Percentiles rank a stretch among this genome's conserved stretches.
Evolutionary conservation across 305 asterid genomes (phyloP).

Genomic region (Coffea humblotiana): DNA sequence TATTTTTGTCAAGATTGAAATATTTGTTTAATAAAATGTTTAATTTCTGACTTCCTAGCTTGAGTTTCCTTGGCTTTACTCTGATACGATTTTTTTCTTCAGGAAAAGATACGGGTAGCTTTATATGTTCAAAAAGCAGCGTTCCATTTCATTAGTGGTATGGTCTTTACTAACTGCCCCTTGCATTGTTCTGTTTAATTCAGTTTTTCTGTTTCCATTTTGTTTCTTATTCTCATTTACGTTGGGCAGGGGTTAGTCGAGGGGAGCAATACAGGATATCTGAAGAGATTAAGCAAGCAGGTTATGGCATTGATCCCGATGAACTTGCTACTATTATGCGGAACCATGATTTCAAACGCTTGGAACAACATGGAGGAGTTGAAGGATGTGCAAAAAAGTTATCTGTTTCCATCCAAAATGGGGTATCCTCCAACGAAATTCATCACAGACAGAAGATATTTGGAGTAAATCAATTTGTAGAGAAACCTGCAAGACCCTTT

Average conservation of each 20-base stretch:
- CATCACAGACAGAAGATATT: constrained; percentile 56
- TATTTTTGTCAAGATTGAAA: neutral
- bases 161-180: constrained; percentile 25
- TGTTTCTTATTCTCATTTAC: neutral
- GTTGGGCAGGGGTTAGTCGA: constrained; percentile 39
- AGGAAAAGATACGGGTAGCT: constrained; percentile 80
- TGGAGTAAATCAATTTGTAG: constrained; percentile 67
- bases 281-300: constrained; percentile 53
- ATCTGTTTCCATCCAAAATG: constrained; percentile 58
- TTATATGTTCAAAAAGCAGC: constrained; percentile 77
- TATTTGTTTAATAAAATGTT: neutral
- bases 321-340: constrained; percentile 80
- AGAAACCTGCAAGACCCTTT: constrained; percentile 83
- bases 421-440: constrained; percentile 48
- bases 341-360: constrained; percentile 73
- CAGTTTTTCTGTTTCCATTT: neutral
- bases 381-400: constrained; percentile 68
- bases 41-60: neutral
- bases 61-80: neutral
- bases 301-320: constrained; percentile 51
- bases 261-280: constrained; percentile 34
- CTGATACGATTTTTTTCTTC: constrained; percentile 17
- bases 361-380: constrained; percentile 65
- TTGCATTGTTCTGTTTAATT: neutral
- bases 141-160: constrained; percentile 79